Percentiles rank a stretch among this genome's conserved stretches.
phyloP scores from a whole-genome alignment of 2,329 filamentous ascomycete genomes.

The Lithohypha guttulata region DNA sequence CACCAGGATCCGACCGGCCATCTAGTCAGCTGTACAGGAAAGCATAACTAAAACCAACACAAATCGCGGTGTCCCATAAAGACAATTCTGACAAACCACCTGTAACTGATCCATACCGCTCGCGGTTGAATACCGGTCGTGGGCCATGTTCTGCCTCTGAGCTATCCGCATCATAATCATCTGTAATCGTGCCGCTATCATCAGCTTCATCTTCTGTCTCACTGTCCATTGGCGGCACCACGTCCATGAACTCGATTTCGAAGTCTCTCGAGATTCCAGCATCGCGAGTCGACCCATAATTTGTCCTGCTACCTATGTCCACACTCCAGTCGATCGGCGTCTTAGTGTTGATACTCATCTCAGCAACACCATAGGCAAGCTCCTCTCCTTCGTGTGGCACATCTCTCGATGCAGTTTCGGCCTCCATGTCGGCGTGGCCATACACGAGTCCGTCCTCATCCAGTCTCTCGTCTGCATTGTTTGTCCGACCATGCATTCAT shows the following conservation, averaged over 20 bases:
- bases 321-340: not conserved
- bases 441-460: conserved; percentile 1
- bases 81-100: not conserved
- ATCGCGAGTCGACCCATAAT: not conserved
- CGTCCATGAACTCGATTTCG: not conserved
- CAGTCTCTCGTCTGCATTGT: not conserved
- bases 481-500: conserved; percentile 9
- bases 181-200: conserved; percentile 1
- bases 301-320: not conserved
- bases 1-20: too few species aligned
- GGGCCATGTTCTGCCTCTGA: not conserved
- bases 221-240: not conserved
- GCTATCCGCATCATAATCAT: conserved; percentile 7
- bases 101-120: conserved; percentile 1
- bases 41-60: conserved; percentile 3
- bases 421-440: not conserved
- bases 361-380: not conserved
- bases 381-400: too few species aligned
- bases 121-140: not conserved
- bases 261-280: not conserved
- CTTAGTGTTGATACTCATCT: not conserved
- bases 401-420: too few species aligned
- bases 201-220: not conserved
- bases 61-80: conserved; percentile 2
- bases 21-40: conserved; percentile 1